Evolutionary conservation across 2,329 filamentous ascomycete genomes (phyloP), one percentile per base, ranked within the genome.

Genomic region (Fusarium lateritium): DNA sequence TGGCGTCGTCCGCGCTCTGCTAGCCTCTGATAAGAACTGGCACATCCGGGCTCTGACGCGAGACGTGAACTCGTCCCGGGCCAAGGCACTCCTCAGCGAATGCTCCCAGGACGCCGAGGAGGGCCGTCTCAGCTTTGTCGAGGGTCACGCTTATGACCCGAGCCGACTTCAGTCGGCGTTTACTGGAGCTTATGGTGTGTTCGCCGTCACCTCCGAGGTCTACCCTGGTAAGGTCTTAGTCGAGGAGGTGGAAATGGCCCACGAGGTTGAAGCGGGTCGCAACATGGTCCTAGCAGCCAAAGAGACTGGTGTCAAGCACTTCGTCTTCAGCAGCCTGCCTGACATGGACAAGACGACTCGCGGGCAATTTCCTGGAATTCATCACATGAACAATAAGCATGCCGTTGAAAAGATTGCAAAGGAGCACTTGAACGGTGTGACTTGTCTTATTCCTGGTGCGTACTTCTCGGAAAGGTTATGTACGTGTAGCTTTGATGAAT

Each of bases 301-400:
- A 5, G 26, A 56, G 4, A 21, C 24, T 6, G 4, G 15, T 4
- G 2, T 49, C 2, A 3, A 17, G 24, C 53, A 56, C 26, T 26
- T 56, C 0, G 53, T 49, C 19, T 33, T 47, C 11, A 49, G 43
- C 17, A 56, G 53, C 9, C 11, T 56, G n/a, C 53, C 53, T 17
- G 24, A 56, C 17, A 56, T n/a, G 17, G 34, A 19, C 6, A 17
- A 24, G 7, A 19, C 43, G 11, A 56, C 43, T 17, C 11, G 7
- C 5, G 53, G 53, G 7, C 24, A 17, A 6, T 56, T 49, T 7
- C 21, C 11, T 3, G 7, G 26, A 4, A 56, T 49, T 11, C 33
- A 40, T 11, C 53, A 56, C 7, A 56, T 56, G 53, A 49, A 56
- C 4, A 56, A 49, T 11, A 56, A 56, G 24, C 8, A 56, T 40